Evolutionary conservation across 108 stramenopile species (phyloP).

Genomic region (Epithemia pelagica): DNA sequence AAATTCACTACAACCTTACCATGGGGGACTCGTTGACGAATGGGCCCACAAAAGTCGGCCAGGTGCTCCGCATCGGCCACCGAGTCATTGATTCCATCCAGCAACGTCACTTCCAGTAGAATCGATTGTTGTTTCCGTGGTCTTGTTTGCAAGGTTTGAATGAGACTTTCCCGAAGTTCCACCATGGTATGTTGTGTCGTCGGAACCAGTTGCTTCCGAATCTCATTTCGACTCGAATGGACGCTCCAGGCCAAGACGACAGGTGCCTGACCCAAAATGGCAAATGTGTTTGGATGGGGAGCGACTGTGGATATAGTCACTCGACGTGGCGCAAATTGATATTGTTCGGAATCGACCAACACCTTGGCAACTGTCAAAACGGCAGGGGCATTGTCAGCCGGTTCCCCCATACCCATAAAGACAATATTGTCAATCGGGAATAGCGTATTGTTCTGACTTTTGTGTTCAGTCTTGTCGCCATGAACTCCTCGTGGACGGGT

Average conservation of each 20-base stretch:
- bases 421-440: constrained; percentile 45
- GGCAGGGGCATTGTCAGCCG: constrained; percentile 65
- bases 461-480: not conserved
- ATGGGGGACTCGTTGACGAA: constrained; percentile 45
- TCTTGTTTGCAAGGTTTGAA: constrained; percentile 49
- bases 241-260: constrained; percentile 77
- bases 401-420: constrained; percentile 93
- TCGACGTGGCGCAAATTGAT: constrained; percentile 50
- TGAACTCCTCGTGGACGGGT: not conserved
- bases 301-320: constrained; percentile 84
- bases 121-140: constrained; percentile 35
- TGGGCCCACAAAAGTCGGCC: constrained; percentile 49
- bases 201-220: constrained; percentile 67
- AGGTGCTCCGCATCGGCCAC: constrained; percentile 66
- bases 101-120: constrained; percentile 80
- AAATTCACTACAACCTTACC: constrained; percentile 69
- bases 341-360: constrained; percentile 48
- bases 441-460: not conserved
- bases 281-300: constrained; percentile 55
- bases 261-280: constrained; percentile 42
- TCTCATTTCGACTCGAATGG: constrained; percentile 68
- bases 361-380: constrained; percentile 43
- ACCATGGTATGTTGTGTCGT: constrained; percentile 71
- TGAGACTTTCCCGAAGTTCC: constrained; percentile 63
- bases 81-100: constrained; percentile 78